Base-by-base conservation (phyloP, 1,284 basidiomycete species). In the Leccinum colubrinum region DNA sequence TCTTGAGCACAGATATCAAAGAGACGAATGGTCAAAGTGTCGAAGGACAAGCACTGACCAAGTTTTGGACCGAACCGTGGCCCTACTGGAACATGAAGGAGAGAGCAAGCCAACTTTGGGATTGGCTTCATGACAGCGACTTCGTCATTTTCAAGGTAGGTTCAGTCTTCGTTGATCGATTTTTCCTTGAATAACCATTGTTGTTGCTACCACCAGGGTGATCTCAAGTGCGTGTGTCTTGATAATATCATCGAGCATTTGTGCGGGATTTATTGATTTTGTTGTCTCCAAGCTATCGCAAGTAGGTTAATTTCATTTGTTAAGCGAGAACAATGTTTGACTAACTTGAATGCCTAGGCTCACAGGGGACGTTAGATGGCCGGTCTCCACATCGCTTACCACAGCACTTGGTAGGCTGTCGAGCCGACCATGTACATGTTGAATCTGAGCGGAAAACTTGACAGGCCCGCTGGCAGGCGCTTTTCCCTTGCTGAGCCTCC, bases 91-190 rank as follows among this genome's bases (percentile, higher is more conserved):
- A 93, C 68, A 84, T 97, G 83, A 79, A 85, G 52, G 76, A 75
- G 6, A 78, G 80, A 17, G 90, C 88, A 2, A 84, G 85, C 0
- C 78, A 78, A 22, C 76, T 97, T 8, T 85, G 87, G 70, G 69
- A 76, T 2, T 79, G 81, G 59, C 75, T 99, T 58, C 78, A 81
- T 58, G 79, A 79, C 46, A 90, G 91, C 63, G 84, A 83, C 11
- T 79, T 99, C 12, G 95, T 98, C 5, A 85, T 99, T 62, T 97
- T 98, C 81, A 99, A 98, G 82, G 89, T 85, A 55, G 35, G 76
- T 63, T 15, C n/a, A 14, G 52, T 51, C 25, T 17, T 48, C 6
- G 14, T 62, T 3, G n/a, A 50, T 8, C 25, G 1, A 53, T 33
- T 33, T 30, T 51, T 52, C 30, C 22, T 39, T 15, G 15, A n/a